phyloP scores from a whole-genome alignment of 2,329 filamentous ascomycete species.

The Penicillium olsonii region DNA sequence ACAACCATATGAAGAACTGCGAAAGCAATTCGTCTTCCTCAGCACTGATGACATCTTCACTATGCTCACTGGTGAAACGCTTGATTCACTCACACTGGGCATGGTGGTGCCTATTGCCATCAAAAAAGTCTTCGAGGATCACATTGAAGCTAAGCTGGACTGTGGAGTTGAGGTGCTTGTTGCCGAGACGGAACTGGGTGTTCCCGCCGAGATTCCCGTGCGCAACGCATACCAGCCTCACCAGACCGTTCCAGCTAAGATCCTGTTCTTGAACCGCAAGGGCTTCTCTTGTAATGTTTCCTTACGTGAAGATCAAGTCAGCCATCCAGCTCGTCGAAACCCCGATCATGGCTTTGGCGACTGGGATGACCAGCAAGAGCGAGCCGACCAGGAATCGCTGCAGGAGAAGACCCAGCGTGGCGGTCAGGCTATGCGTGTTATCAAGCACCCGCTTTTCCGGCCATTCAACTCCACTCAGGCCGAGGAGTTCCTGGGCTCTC shows the following conservation, averaged over 20 bases:
- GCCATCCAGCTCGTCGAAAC: slow-evolving; percentile 68
- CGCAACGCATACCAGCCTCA: slow-evolving; percentile 74
- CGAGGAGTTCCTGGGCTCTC: slow-evolving; percentile 86
- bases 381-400: slow-evolving; percentile 76
- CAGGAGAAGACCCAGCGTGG: slow-evolving; percentile 83
- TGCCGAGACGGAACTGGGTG: slow-evolving; percentile 77
- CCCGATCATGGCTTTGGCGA: slow-evolving; percentile 74
- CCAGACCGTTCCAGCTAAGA: slow-evolving; percentile 85
- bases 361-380: slow-evolving; percentile 85
- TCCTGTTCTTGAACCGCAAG: slow-evolving; percentile 84
- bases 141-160: slow-evolving; percentile 90
- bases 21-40: slow-evolving; percentile 73
- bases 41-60: slow-evolving; percentile 82
- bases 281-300: slow-evolving; percentile 81
- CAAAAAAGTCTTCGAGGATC: slow-evolving; percentile 84
- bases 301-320: slow-evolving; percentile 77
- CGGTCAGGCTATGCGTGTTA: slow-evolving; percentile 85
- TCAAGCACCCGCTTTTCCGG: slow-evolving; percentile 96
- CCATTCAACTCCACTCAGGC: slow-evolving; percentile 91
- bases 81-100: slow-evolving; percentile 76
- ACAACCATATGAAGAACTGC: slow-evolving; percentile 89
- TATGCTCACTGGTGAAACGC: slow-evolving; percentile 93
- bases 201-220: slow-evolving; percentile 66
- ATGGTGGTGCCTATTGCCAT: slow-evolving; percentile 94
- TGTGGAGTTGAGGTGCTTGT: slow-evolving; percentile 91